Base-by-base conservation (phyloP, 1,139 yeast genomes). In the Scheffersomyces cryptocercus region DNA sequence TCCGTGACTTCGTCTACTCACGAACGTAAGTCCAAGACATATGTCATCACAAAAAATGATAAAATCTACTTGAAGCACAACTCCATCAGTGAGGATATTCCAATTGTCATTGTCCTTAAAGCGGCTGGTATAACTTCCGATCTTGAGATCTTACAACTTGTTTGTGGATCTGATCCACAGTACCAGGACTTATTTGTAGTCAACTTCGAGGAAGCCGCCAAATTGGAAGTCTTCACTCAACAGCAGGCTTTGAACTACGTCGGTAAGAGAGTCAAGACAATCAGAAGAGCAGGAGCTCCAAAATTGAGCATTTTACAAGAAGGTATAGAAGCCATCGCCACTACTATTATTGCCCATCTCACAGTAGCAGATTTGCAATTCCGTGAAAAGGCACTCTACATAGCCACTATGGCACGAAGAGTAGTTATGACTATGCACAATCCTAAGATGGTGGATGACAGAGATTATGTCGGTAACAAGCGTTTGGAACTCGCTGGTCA, bases 381-480 rank as follows among this genome's bases (percentile, higher is more conserved):
- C 71, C 80, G 96, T 52, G 97, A 90, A 64, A 93, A 93, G 68
- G 97, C 98, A 0, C 68, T 95, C 35, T 93, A 93, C 62, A 84
- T 93, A 54, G 97, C 98, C 6, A 84, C 89, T 66, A 93, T 95
- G 99, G 88, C 99, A 1, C 81, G 99, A 63, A 80, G 98, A 59
- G 98, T 93, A 3, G 78, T 93, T 28, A 88, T 89, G 95, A 90
- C 99, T 4, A 89, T 93, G 85, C 85, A 88, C 52, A 88, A 93
- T 61, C 96, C 98, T 4, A 84, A 85, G 55, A 85, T 90, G 87
- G 97, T 95, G 28, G 99, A 93, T 60, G 99, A 95, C 67, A 82
- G 99, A 68, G 99, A 95, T 72, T 93, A 93, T 60, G 99, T 95
- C 36, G 99, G 99, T 73, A 93, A 93, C 69, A 93, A 93, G 68